Conservation (phyloP, 108 stramenopile genomes). For the Skeletonema tropicum region DNA sequence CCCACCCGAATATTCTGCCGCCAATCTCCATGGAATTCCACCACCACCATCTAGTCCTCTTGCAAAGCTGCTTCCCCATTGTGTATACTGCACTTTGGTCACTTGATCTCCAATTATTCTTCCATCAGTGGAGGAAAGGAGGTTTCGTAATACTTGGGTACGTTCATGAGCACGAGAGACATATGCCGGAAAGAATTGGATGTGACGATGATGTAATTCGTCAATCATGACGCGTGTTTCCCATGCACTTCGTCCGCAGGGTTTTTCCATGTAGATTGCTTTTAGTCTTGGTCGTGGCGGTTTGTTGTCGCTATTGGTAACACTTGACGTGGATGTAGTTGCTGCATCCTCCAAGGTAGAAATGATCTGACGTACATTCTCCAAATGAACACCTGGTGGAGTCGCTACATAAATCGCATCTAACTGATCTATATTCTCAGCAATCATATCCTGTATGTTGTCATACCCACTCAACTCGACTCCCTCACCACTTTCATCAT, state of each 20-base stretch:
- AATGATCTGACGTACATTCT: constrained; percentile 38
- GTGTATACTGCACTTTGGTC: constrained; percentile 7
- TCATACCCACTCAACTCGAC: constrained; percentile 47
- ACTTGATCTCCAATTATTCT: constrained; percentile 52
- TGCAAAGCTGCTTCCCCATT: constrained; percentile 24
- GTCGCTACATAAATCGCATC: constrained; percentile 68
- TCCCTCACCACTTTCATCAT: not conserved
- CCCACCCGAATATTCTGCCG: constrained; percentile 54
- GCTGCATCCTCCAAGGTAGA: constrained; percentile 21
- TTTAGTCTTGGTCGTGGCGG: not conserved
- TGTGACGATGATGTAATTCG: constrained; percentile 4
- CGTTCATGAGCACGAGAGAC: constrained; percentile 64
- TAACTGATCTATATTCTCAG: constrained; percentile 26
- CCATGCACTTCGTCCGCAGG: constrained; percentile 61
- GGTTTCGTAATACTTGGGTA: constrained; percentile 34
- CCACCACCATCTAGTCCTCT: constrained; percentile 39
- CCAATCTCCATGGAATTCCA: constrained; percentile 54
- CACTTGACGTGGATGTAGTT: too few relatives aligned
- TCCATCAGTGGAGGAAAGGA: constrained; percentile 6
- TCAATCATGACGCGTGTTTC: constrained; percentile 51
- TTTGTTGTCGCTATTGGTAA: constrained; percentile 31
- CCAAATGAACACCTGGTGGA: constrained; percentile 59
- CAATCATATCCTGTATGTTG: constrained; percentile 50
- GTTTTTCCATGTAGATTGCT: constrained; percentile 66
- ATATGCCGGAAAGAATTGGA: constrained; percentile 63